Conservation (phyloP, 352 stramenopile species). For the Pythium chondricola region DNA sequence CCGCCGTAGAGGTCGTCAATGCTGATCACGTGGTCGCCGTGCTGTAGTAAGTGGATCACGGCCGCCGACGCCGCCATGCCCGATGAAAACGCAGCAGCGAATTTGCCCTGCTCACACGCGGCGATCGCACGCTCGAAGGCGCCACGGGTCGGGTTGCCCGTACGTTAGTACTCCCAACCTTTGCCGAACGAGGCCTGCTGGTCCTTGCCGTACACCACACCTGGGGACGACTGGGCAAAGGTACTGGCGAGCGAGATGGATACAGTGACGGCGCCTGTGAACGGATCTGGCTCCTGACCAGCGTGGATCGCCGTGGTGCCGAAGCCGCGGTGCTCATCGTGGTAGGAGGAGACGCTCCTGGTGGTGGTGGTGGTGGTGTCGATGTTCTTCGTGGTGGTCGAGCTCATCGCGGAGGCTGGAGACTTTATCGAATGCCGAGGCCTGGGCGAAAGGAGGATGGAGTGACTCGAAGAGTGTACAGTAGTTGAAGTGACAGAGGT, state of each 20-base stretch:
- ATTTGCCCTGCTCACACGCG: slow-evolving; percentile 88
- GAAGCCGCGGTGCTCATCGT: slow-evolving; percentile 76
- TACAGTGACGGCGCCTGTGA: slow-evolving; percentile 73
- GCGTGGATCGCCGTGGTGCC: slow-evolving; percentile 80
- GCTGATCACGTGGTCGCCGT: slow-evolving; percentile 93
- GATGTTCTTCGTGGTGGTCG: too few relatives aligned
- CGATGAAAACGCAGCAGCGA: slow-evolving; percentile 85
- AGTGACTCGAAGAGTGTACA: too few relatives aligned
- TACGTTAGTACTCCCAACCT: slow-evolving; percentile 93
- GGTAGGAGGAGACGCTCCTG: slow-evolving; percentile 29
- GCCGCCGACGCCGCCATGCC: slow-evolving; percentile 90
- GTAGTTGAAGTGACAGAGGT: too few relatives aligned
- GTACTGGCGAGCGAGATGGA: slow-evolving; percentile 91
- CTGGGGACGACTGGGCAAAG: slow-evolving; percentile 76
- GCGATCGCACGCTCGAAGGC: slow-evolving; percentile 92
- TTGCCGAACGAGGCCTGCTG: slow-evolving; percentile 91
- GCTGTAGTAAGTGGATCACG: slow-evolving; percentile 83
- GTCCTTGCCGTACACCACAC: slow-evolving; percentile 67
- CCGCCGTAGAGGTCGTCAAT: slow-evolving; percentile 95
- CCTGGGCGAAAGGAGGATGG: too few relatives aligned
- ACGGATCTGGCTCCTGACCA: slow-evolving; percentile 69
- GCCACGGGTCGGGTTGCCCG: slow-evolving; percentile 94
- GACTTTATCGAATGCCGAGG: too few relatives aligned
- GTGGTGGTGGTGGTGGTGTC: too few relatives aligned
- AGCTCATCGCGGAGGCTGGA: too few relatives aligned